Percentiles rank a stretch among this genome's conserved stretches.
Evolutionary conservation across 2,329 filamentous ascomycete genomes (phyloP).

Genomic region (Monosporascus sp.): DNA sequence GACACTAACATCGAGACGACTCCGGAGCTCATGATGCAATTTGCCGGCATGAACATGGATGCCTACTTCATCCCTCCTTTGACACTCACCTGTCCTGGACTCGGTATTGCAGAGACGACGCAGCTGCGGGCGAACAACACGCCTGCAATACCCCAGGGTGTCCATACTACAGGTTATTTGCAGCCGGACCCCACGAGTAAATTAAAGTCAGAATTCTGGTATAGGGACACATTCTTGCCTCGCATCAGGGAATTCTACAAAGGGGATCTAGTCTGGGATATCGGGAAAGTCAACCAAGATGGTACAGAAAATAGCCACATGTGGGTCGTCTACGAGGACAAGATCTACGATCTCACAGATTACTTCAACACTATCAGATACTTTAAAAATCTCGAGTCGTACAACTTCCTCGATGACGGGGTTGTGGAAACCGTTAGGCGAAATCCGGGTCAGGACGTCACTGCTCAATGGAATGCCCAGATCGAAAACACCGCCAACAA

Average conservation of each 20-base stretch:
- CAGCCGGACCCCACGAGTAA: constrained; percentile 51
- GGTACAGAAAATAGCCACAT: constrained; percentile 62
- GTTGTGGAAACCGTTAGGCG: constrained; percentile 64
- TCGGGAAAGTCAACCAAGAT: constrained; percentile 52
- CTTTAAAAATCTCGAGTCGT: constrained; percentile 49
- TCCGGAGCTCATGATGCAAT: constrained; percentile 63
- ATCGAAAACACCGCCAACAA: constrained; percentile 46
- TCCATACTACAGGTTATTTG: constrained; percentile 65
- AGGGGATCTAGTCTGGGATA: constrained; percentile 73
- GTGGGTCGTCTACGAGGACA: constrained; percentile 75
- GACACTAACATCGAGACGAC: constrained; percentile 60
- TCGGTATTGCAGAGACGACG: constrained; percentile 57
- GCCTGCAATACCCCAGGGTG: constrained; percentile 44
- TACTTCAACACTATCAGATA: constrained; percentile 74
- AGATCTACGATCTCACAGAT: constrained; percentile 84
- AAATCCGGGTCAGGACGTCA: constrained; percentile 77
- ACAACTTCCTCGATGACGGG: constrained; percentile 66
- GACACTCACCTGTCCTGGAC: constrained; percentile 64
- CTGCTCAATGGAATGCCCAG: constrained; percentile 54
- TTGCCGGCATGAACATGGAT: constrained; percentile 75
- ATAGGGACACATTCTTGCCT: constrained; percentile 66
- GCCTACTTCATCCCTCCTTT: constrained; percentile 83
- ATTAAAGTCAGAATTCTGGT: constrained; percentile 69
- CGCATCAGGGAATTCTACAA: constrained; percentile 82
- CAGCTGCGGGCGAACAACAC: constrained; percentile 62